Base-by-base conservation (phyloP, 2,329 filamentous ascomycete species). In the Fusarium multiceps region DNA sequence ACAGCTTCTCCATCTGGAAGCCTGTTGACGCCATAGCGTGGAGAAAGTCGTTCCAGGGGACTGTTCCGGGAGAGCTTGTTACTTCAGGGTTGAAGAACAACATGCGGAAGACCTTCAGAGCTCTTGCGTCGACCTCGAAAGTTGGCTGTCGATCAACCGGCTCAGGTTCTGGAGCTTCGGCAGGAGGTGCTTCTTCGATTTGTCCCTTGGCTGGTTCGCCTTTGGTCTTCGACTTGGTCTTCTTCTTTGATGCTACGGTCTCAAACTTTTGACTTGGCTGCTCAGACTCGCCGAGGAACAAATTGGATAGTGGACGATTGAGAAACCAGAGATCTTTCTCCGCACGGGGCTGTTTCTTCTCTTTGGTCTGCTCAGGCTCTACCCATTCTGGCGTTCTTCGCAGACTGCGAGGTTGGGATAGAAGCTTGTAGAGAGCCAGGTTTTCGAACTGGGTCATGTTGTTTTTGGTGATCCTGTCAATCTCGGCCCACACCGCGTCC, bases 31-130 rank as follows among this genome's bases (percentile, higher is more conserved):
- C 46, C 56, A 63, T 63, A 0, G 56, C 27, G 21, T 61, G 28
- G 0, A 47, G 47, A 7, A 63, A 62, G 9, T 55, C 41, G 2
- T 41, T 54, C 56, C 47, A 63, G 0, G 41, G 12, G 1, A 62
- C 41, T 1, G n/a, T 32, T 3, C 47, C 59, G 1, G 56, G 47
- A 9, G 41, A 47, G 4, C 25, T 32, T 12, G 41, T 34, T n/a
- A 55, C 41, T 8, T 34, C 59, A 4, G 47, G 56, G 13, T 62
- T 30, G 27, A 62, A 63, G 30, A 63, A 63, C 4, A 63, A 5
- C 4, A 32, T 63, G 2, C 57, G 41, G 13, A 55, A 55, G 3
- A 55, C 46, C 6, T 62, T 62, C 0, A 47, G 13, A 3, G 47
- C 46, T 25, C 16, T 21, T 1, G 47, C 32, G 4, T 55, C 47